Conservation (phyloP, 129 eudicot species). For the Escallonia herrerae region DNA sequence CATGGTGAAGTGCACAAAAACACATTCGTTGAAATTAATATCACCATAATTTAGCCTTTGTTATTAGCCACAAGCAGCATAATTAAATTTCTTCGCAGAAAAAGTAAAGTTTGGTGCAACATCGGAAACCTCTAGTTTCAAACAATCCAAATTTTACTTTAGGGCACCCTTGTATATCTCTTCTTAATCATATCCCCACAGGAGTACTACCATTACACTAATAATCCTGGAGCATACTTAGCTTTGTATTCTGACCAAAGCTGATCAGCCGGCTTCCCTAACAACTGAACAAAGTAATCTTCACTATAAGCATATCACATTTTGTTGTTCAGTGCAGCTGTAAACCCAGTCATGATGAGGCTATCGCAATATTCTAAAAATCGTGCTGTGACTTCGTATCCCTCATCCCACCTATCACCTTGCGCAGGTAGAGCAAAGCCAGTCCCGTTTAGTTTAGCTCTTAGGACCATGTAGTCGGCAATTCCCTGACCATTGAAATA, state of each 20-base stretch:
- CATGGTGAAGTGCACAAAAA: no score
- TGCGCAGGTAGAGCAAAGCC: slow-evolving; percentile 31
- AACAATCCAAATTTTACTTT: no score
- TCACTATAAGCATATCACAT: slow-evolving; percentile 29
- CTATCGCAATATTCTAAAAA: slow-evolving; percentile 41
- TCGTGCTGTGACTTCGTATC: slow-evolving; percentile 34
- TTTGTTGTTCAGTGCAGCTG: slow-evolving; percentile 29
- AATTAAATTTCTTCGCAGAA: no score
- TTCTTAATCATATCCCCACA: no score
- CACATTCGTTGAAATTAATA: no score
- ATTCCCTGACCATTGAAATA: slow-evolving; percentile 49
- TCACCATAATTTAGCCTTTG: no score
- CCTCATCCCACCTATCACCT: slow-evolving; percentile 43
- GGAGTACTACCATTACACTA: no score
- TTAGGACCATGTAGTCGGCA: slow-evolving; percentile 39
- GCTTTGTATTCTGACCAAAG: slow-evolving; percentile 41
- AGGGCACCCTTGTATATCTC: no score
- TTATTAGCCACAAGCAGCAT: no score
- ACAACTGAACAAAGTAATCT: slow-evolving; percentile 21
- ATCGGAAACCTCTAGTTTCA: no score
- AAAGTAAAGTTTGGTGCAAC: no score
- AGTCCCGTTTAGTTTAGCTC: slow-evolving; percentile 14
- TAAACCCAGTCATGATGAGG: slow-evolving; percentile 30
- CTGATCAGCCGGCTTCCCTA: slow-evolving; percentile 36
- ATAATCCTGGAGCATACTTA: not conserved